phyloP scores from a whole-genome alignment of 495 filamentous ascomycete species.

The Parathielavia hyrcaniae region DNA sequence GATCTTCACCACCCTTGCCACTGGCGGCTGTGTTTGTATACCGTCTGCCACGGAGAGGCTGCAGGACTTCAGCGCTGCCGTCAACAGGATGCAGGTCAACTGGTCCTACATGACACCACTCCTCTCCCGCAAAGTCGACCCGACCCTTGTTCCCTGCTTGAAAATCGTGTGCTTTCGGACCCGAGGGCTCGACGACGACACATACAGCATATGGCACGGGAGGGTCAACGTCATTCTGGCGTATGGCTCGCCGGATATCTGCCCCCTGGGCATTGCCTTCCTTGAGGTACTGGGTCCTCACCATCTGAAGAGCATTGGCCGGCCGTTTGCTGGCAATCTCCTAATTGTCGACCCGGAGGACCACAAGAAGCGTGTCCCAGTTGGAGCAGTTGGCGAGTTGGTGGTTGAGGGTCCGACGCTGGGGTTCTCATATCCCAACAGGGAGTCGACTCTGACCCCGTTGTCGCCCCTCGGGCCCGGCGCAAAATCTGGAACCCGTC shows the following conservation, averaged over 20 bases:
- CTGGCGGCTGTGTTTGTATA: constrained; percentile 47
- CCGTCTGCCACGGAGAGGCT: constrained; percentile 40
- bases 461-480: constrained; percentile 24
- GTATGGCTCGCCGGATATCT: constrained; percentile 42
- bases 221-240: constrained; percentile 42
- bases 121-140: constrained; percentile 41
- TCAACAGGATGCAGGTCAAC: constrained; percentile 44
- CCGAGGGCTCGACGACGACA: constrained; percentile 39
- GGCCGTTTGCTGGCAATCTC: constrained; percentile 40
- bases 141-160: constrained; percentile 33
- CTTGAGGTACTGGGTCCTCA: constrained; percentile 36
- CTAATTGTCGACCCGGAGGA: constrained; percentile 47
- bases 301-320: constrained; percentile 37
- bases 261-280: constrained; percentile 43
- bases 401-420: constrained; percentile 44
- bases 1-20: constrained; percentile 57
- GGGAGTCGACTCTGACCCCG: constrained; percentile 27
- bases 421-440: constrained; percentile 31
- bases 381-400: constrained; percentile 45
- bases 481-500: constrained; percentile 19
- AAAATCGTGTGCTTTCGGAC: constrained; percentile 44
- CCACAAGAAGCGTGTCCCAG: constrained; percentile 40
- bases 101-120: constrained; percentile 46
- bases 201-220: constrained; percentile 38
- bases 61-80: constrained; percentile 34